phyloP scores from a whole-genome alignment of 495 filamentous ascomycete species.

The Geopyxis carbonaria region DNA sequence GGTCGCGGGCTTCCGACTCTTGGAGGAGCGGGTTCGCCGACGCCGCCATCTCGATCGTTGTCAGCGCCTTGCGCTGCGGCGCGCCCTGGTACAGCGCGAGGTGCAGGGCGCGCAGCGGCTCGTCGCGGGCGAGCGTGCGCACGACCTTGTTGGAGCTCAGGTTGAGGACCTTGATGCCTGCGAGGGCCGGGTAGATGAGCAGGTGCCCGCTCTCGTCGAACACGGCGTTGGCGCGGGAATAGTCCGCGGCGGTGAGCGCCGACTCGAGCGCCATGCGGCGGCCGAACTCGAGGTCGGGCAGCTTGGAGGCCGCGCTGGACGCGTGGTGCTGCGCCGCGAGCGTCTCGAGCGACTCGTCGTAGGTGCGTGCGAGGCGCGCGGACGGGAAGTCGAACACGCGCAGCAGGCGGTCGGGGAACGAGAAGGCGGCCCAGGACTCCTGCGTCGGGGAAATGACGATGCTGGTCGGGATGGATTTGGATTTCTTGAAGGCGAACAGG shows the following conservation, averaged over 20 bases:
- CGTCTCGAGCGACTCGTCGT: constrained; percentile 77
- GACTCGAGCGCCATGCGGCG: constrained; percentile 73
- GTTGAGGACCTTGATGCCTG: constrained; percentile 87
- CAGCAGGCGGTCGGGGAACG: constrained; percentile 81
- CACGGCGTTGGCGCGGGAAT: constrained; percentile 62
- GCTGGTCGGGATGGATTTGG: constrained; percentile 71
- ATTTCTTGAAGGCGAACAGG: constrained; percentile 84
- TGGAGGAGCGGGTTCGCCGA: constrained; percentile 81
- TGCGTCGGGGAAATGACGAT: constrained; percentile 74
- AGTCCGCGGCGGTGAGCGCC: constrained; percentile 52
- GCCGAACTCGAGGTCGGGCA: constrained; percentile 84
- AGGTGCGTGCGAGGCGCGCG: constrained; percentile 75
- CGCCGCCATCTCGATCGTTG: constrained; percentile 96
- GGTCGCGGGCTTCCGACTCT: constrained; percentile 81
- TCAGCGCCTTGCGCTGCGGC: constrained; percentile 75
- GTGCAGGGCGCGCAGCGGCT: constrained; percentile 65
- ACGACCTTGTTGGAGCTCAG: constrained; percentile 81
- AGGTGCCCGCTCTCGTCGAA: constrained; percentile 97
- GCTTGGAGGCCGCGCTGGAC: constrained; percentile 55
- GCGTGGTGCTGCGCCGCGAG: constrained; percentile 90
- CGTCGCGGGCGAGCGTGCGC: constrained; percentile 73
- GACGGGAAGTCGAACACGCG: constrained; percentile 83
- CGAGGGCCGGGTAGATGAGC: constrained; percentile 75
- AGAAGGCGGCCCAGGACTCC: constrained; percentile 72
- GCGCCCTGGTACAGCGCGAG: constrained; percentile 89